These are phyloP conservation scores for Alisma plantagoaquatica DNA, from an alignment of 106 monocot species.

Conservation along the genomic window DNA sequence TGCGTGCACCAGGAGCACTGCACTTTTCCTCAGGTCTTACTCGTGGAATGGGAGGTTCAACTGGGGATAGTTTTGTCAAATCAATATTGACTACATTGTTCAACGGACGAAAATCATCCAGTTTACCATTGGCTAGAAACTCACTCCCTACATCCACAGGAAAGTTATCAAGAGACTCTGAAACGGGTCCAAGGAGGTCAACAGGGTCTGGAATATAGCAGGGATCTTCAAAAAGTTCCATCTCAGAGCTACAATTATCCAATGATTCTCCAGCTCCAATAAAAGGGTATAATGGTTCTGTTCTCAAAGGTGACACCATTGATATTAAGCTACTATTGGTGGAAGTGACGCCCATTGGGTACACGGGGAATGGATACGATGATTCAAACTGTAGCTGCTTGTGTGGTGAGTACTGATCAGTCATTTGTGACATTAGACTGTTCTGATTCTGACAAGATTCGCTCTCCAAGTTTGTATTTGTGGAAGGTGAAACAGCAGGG, in stretches of 20 bases:
- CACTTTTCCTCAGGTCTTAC: constrained; percentile 35
- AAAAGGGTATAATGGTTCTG: constrained; percentile 21
- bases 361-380: constrained; percentile 11
- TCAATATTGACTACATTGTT: constrained; percentile 30
- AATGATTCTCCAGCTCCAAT: constrained; percentile 22
- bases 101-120: constrained; percentile 17
- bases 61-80: constrained; percentile 63
- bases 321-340: constrained; percentile 8
- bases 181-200: constrained; percentile 52
- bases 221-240: constrained; percentile 78
- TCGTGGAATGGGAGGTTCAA: constrained; percentile 63
- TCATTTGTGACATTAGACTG: constrained; percentile 18
- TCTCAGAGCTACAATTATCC: constrained; percentile 23
- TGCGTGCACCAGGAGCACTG: constrained; percentile 11
- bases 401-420: constrained; percentile 25
- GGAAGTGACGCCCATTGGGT: constrained; percentile 14
- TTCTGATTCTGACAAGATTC: constrained; percentile 13
- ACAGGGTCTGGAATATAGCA: constrained; percentile 68
- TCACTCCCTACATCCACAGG: constrained; percentile 45
- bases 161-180: constrained; percentile 63
- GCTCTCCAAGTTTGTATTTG: constrained; percentile 19
- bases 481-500: constrained; percentile 42
- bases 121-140: constrained; percentile 23
- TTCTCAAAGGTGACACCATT: background rate
- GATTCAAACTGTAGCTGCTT: constrained; percentile 24